These are phyloP conservation scores for Pyrenochaeta sp. DNA, from an alignment of 2,329 filamentous ascomycete species.

Conservation along the genomic window DNA sequence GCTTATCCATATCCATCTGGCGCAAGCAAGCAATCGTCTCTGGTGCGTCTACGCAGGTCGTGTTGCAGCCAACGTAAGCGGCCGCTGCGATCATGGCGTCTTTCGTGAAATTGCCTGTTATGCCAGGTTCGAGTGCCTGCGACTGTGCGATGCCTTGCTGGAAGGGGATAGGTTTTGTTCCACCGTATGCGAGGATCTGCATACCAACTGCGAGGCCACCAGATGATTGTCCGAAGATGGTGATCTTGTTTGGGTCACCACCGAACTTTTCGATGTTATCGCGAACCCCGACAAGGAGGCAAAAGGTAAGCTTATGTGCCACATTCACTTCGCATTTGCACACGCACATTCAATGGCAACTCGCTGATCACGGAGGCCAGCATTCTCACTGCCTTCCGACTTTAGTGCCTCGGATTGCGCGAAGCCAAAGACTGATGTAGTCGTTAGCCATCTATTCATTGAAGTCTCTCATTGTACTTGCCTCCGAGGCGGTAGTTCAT, in stretches of 20 bases:
- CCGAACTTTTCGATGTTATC: constrained; percentile 48
- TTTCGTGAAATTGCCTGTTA: constrained; percentile 56
- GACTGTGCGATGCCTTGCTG: constrained; percentile 51
- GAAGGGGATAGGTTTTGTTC: constrained; percentile 38
- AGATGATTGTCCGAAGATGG: constrained; percentile 52
- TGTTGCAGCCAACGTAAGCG: constrained; percentile 56
- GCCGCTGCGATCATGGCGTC: constrained; percentile 57
- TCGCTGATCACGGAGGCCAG: constrained; percentile 51
- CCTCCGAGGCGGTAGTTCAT: constrained; percentile 50
- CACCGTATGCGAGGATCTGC: constrained; percentile 47
- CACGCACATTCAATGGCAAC: constrained; percentile 50
- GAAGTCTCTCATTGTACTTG: not conserved
- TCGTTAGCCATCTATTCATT: constrained; percentile 6
- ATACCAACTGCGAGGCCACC: constrained; percentile 43
- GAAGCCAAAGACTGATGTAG: constrained; percentile 48
- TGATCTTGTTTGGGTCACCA: constrained; percentile 47
- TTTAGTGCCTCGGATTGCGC: constrained; percentile 44
- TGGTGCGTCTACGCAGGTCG: constrained; percentile 48
- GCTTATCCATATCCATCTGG: constrained; percentile 50
- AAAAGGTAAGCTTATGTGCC: too few species aligned
- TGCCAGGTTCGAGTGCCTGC: constrained; percentile 62
- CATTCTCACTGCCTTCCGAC: constrained; percentile 46
- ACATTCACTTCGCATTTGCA: too few species aligned
- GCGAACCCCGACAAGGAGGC: too few species aligned
- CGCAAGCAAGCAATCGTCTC: constrained; percentile 60